A percentile compares a stretch with the other conserved stretches of the same genome.
phyloP scores from a whole-genome alignment of 2,329 filamentous ascomycete genomes.

The Epichloe sibirici region DNA sequence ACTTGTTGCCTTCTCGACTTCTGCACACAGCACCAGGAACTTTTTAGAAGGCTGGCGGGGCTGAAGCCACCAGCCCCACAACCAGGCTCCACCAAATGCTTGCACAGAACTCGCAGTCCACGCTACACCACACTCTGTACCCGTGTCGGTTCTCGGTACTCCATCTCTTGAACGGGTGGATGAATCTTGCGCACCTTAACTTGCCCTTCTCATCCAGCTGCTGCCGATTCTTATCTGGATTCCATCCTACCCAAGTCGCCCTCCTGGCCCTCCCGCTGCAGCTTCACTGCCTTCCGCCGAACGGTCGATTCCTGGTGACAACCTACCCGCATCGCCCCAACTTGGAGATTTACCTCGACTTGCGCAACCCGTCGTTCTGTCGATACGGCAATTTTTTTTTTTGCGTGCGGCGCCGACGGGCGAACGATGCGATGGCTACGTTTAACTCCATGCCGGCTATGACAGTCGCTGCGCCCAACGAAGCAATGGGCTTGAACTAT shows the following conservation, averaged over 20 bases:
- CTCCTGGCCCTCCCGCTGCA: not conserved
- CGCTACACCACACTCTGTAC: not conserved
- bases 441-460: conserved; percentile 45
- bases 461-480: conserved; percentile 30
- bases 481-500: conserved; percentile 34
- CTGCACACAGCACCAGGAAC: not conserved
- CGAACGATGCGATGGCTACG: conserved; percentile 42
- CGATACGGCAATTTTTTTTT: not conserved
- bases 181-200: not conserved
- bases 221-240: not conserved
- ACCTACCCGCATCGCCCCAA: not conserved
- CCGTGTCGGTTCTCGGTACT: not conserved
- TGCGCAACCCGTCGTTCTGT: conserved; percentile 2
- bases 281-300: not conserved
- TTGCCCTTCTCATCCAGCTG: not conserved
- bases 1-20: not conserved
- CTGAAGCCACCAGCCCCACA: not conserved
- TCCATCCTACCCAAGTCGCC: not conserved
- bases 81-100: not conserved
- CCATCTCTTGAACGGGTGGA: too few species aligned
- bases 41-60: not conserved
- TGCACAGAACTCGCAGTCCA: not conserved
- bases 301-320: not conserved
- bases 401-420: conserved; percentile 17
- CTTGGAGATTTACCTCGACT: not conserved